These are phyloP conservation scores for Piper longum DNA, from an alignment of 164 flowering plant species.

Conservation along the genomic window DNA sequence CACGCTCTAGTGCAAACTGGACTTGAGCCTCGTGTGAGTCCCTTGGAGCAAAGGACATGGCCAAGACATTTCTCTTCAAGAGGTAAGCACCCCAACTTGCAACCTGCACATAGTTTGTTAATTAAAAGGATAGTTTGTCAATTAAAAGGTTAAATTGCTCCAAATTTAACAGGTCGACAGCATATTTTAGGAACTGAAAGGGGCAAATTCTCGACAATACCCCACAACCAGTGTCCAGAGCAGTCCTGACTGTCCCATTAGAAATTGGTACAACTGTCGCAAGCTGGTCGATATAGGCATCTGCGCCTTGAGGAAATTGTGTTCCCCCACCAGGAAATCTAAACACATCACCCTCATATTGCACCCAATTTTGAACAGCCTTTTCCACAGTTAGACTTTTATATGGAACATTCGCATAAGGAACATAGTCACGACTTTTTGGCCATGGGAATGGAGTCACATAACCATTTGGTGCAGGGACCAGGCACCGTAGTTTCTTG, in stretches of 20 bases:
- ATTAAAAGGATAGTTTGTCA: background rate
- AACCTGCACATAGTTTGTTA: slow-evolving; percentile 29
- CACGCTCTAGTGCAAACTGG: slow-evolving; percentile 90
- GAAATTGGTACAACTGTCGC: slow-evolving; percentile 66
- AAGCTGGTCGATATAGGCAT: slow-evolving; percentile 69
- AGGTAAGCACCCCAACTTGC: slow-evolving; percentile 95
- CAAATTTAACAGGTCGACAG: too few species aligned
- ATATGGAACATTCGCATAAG: slow-evolving; percentile 83
- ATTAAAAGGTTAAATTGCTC: too few species aligned
- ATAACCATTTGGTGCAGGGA: slow-evolving; percentile 88
- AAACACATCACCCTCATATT: slow-evolving; percentile 78
- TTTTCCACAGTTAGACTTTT: slow-evolving; percentile 89
- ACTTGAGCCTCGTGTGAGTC: slow-evolving; percentile 92
- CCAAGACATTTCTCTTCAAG: slow-evolving; percentile 70
- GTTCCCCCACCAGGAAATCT: slow-evolving; percentile 96
- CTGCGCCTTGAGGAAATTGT: slow-evolving; percentile 92
- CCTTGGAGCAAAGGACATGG: slow-evolving; percentile 94
- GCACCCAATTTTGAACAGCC: slow-evolving; percentile 94
- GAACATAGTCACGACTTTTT: slow-evolving; percentile 87
- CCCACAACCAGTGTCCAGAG: slow-evolving; percentile 93
- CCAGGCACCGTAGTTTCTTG: slow-evolving; percentile 57
- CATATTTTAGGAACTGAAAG: background rate
- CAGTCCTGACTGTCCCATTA: slow-evolving; percentile 81
- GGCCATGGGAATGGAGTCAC: slow-evolving; percentile 94
- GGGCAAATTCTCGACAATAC: slow-evolving; percentile 23